Conservation (phyloP, 768 basidiomycete species). For the Boletus bicolor region DNA sequence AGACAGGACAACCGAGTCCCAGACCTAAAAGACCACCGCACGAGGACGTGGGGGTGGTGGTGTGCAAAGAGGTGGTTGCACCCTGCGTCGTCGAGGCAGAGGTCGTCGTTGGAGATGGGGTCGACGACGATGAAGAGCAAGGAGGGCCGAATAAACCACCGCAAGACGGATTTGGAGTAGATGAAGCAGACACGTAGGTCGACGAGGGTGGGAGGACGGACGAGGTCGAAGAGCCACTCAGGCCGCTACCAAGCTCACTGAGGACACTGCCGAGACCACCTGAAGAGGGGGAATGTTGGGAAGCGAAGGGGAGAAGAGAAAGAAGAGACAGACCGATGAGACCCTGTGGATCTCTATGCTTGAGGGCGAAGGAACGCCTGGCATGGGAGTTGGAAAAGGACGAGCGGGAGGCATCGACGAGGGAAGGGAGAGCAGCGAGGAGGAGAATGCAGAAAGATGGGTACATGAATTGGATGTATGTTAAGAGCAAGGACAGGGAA, state of each 20-base stretch:
- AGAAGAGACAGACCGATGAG: conserved; percentile 9
- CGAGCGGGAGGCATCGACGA: conserved; percentile 38
- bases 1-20: not conserved
- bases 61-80: not conserved
- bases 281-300: not conserved
- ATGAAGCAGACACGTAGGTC: conserved; percentile 1
- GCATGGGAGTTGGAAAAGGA: conserved; percentile 37
- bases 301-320: not conserved
- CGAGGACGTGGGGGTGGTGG: not conserved
- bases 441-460: conserved; percentile 22
- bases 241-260: not conserved
- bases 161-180: conserved; percentile 14
- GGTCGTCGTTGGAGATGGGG: not conserved
- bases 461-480: conserved; percentile 29
- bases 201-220: conserved; percentile 11
- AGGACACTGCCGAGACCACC: conserved; percentile 6
- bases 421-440: conserved; percentile 24
- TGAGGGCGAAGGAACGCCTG: conserved; percentile 29
- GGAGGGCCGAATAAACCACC: conserved; percentile 19
- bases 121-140: conserved; percentile 6
- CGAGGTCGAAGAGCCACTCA: conserved; percentile 9
- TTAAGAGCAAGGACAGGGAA: conserved; percentile 27
- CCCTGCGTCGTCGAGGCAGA: not conserved
- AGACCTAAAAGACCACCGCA: conserved; percentile 10
- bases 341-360: conserved; percentile 22